Evolutionary conservation across 495 filamentous ascomycete species (phyloP).

Genomic region (Hypoxylon subgilvum): DNA sequence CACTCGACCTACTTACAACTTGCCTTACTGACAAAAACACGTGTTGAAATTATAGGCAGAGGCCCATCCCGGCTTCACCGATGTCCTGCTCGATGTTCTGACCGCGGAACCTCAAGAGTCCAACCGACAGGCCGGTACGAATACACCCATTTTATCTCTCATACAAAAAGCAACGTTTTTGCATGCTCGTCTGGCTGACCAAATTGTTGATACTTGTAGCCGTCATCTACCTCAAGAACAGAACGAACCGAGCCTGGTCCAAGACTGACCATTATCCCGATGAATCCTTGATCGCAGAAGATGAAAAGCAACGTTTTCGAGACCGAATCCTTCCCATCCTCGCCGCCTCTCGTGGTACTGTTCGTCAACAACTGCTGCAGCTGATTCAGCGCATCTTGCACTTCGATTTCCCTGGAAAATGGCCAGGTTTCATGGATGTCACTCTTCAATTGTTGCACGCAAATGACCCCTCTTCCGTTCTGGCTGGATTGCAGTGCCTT

Average conservation of each 20-base stretch:
- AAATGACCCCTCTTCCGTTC: conserved; percentile 81
- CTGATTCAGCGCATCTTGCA: conserved; percentile 94
- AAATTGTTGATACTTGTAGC: conserved; percentile 59
- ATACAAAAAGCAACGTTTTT: background rate
- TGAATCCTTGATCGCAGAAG: conserved; percentile 76
- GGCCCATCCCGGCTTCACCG: conserved; percentile 84
- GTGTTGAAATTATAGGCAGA: conserved; percentile 70
- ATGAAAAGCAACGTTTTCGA: conserved; percentile 86
- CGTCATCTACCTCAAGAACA: conserved; percentile 97
- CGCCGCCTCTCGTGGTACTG: conserved; percentile 74
- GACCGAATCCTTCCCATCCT: conserved; percentile 87
- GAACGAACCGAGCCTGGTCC: conserved; percentile 88
- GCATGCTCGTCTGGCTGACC: conserved; percentile 15
- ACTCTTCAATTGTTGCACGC: conserved; percentile 84
- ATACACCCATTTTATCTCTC: conserved; percentile 2
- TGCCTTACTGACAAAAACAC: conserved; percentile 17
- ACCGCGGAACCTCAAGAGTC: conserved; percentile 82
- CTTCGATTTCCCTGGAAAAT: conserved; percentile 90
- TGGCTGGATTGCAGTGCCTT: conserved; percentile 91
- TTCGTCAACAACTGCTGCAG: conserved; percentile 89
- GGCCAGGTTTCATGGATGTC: conserved; percentile 91
- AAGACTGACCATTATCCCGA: conserved; percentile 71
- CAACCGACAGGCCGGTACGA: conserved; percentile 85
- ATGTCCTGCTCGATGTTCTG: conserved; percentile 88
- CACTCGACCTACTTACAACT: background rate